Evolutionary conservation across 2,329 filamentous ascomycete genomes (phyloP), one percentile per base, ranked within the genome.

Genomic region (Phialophora chinensis): DNA sequence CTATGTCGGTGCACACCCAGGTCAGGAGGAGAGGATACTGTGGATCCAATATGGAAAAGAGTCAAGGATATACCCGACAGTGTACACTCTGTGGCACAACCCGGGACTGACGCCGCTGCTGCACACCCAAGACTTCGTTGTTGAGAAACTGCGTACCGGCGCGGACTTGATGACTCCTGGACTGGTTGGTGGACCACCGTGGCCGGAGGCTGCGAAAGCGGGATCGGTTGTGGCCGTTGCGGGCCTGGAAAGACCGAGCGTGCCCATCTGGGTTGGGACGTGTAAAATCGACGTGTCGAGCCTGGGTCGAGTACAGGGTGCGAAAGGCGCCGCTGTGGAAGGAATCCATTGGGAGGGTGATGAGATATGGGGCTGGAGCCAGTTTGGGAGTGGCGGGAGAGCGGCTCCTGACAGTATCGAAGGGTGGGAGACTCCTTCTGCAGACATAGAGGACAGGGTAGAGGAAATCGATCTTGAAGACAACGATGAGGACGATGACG

Each of bases 91-190:
- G 66, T 91, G 88, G 88, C 82, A 84, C 64, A 87, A 89, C 71
- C 82, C 87, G 2, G 79, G 81, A 33, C 78, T 91, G 14, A 78
- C 90, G 0, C 87, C 88, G 0, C 75, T 91, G 35, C 80, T 91
- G n/a, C 84, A 89, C 71, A 90, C 88, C 0, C 87, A 86, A 3
- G 80, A 82, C 10, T 72, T 81, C 57, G 82, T 87, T 27, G 85
- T 88, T 3, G 84, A 90, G 73, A 90, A 90, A 76, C 78, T 91
- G 8, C 85, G 85, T 65, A 83, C 84, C 7, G 88, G 88, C 3
- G 88, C 88, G 23, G 88, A 90, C 75, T 78, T 91, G 56, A 90
- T 90, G 88, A 89, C 85, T 0, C 88, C 88, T 1, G 88, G 88
- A 8, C 77, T 91, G 14, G 84, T 87, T 31, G 83, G 85, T 60